Evolutionary conservation across 1,284 basidiomycete species (phyloP).

Genomic region (Fomitopsis pinicola): DNA sequence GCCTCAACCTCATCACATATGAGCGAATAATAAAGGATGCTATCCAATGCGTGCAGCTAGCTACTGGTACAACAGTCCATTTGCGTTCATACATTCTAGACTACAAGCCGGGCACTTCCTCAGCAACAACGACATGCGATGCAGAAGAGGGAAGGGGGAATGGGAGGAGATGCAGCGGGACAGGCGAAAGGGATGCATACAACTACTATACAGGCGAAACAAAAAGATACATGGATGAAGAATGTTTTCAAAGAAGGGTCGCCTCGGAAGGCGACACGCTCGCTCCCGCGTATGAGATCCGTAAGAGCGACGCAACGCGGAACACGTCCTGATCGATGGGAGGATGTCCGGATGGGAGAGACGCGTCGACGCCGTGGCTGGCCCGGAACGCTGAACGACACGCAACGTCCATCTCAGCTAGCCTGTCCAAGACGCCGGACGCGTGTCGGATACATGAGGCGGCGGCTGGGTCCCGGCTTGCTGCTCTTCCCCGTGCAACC

Average conservation of each 20-base stretch:
- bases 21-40: not conserved
- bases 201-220: not conserved
- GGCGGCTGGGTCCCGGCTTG: not conserved
- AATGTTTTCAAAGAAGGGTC: not conserved
- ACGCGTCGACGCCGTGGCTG: too few relatives aligned
- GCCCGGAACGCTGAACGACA: not conserved
- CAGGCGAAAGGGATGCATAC: not conserved
- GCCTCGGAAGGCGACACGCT: not conserved
- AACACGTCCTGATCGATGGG: not conserved
- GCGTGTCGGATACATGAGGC: not conserved
- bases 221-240: not conserved
- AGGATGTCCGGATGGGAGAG: not conserved
- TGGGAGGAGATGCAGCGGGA: not conserved
- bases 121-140: not conserved
- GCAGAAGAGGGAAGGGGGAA: not conserved
- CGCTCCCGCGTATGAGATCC: not conserved
- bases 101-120: not conserved
- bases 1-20: too few relatives aligned
- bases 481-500: not conserved
- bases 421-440: not conserved
- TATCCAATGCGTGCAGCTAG: not conserved
- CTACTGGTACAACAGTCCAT: not conserved
- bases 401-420: not conserved
- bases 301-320: not conserved
- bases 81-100: not conserved